A percentile compares a stretch with the other conserved stretches of the same genome.
These are phyloP conservation scores for Bothriochloa decipiens DNA, from an alignment of 176 grass and related monocot genomes.

Conservation along the genomic window DNA sequence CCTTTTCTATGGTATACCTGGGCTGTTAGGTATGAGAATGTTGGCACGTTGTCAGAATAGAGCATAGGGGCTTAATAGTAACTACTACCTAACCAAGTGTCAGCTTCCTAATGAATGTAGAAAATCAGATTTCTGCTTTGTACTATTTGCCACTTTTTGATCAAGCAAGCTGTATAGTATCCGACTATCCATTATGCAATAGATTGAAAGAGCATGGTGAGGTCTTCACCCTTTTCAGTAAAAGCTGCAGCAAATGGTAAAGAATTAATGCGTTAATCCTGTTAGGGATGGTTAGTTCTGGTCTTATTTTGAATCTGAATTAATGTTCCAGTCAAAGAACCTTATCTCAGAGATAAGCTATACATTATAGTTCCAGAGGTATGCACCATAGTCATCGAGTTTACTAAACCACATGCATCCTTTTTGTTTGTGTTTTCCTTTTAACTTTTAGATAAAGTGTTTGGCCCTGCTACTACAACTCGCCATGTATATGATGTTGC, in stretches of 20 bases:
- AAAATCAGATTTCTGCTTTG: not conserved
- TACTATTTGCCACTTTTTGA: constrained; percentile 19
- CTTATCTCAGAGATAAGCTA: not conserved
- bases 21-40: not conserved
- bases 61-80: not conserved
- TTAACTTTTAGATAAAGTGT: constrained; percentile 82
- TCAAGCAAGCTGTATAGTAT: constrained; percentile 7
- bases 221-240: not conserved
- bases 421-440: constrained; percentile 24
- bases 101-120: not conserved
- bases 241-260: not conserved
- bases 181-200: not conserved
- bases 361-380: not conserved
- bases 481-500: constrained; percentile 88
- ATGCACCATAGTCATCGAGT: not conserved
- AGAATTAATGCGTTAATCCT: not conserved
- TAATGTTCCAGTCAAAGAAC: constrained; percentile 3
- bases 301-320: constrained; percentile 11
- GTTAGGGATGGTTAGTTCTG: not conserved
- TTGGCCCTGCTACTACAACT: constrained; percentile 95
- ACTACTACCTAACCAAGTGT: not conserved
- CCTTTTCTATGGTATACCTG: not conserved
- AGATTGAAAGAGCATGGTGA: not conserved
- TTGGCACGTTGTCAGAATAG: constrained; percentile 1
- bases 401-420: constrained; percentile 21